These are phyloP conservation scores for Boechera divaricarpa DNA, from an alignment of 345 rosid species.

Conservation along the genomic window DNA sequence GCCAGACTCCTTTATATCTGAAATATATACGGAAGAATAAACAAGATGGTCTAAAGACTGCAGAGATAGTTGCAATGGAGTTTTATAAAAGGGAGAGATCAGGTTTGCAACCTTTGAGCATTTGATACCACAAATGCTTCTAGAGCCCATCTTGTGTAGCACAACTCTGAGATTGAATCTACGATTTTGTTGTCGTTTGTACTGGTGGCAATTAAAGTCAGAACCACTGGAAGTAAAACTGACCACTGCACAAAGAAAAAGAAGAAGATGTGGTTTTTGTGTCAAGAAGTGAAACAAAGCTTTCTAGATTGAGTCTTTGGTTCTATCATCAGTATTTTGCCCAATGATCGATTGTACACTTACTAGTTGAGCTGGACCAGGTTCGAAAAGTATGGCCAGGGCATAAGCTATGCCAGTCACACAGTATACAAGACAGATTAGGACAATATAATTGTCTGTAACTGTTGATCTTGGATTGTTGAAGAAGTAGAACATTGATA, in stretches of 20 bases:
- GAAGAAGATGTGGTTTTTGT: conserved; percentile 13
- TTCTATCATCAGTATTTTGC: not conserved
- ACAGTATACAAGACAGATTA: conserved; percentile 87
- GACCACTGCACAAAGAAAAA: conserved; percentile 72
- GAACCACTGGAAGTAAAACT: conserved; percentile 94
- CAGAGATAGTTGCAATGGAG: conserved; percentile 24
- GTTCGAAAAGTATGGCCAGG: conserved; percentile 76
- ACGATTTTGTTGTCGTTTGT: conserved; percentile 47
- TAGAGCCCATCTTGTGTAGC: conserved; percentile 93
- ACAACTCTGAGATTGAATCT: conserved; percentile 51
- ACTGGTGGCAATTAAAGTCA: conserved; percentile 84
- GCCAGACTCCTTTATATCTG: conserved; percentile 97
- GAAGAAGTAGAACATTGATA: conserved; percentile 99
- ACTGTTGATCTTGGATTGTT: conserved; percentile 91
- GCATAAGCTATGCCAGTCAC: conserved; percentile 92
- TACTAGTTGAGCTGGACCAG: conserved; percentile 97
- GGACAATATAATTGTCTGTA: conserved; percentile 73
- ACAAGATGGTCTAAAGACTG: conserved; percentile 4
- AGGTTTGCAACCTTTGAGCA: conserved; percentile 74
- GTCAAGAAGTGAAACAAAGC: conserved; percentile 28
- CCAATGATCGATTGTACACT: conserved; percentile 37
- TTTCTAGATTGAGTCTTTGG: not conserved
- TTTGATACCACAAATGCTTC: conserved; percentile 96
- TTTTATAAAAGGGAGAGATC: conserved; percentile 12
- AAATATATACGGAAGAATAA: conserved; percentile 29